Base-by-base conservation (phyloP, 306 rosid genomes). In the Corylus americana region DNA sequence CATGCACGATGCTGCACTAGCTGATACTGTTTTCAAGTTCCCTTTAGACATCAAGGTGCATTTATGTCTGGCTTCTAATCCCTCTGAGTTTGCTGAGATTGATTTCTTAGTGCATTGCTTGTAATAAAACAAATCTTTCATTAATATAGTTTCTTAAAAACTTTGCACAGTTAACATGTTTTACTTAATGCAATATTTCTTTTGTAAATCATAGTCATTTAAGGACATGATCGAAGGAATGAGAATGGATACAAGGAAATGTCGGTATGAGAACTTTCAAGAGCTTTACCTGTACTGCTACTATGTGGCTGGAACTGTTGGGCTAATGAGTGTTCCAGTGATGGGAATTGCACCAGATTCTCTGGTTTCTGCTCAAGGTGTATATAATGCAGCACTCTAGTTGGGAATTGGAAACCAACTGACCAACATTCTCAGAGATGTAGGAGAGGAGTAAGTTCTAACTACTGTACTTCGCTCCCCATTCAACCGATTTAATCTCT, bases 261-360 rank as follows among this genome's bases (percentile, higher is more conserved):
- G 79, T 18, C 55, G 91, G 13, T 91, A 94, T 58, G 81, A 85
- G 37, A 88, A 74, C 83, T 94, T 92, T 61, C 83, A 94, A 82
- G 97, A 92, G 80, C 87, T 94, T 27, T 90, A 92, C 84, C 90
- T 88, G n/a, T 94, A 92, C 70, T 94, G 98, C 88, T 92, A 94
- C 83, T 80, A 90, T 22, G 98, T 94, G 62, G 97, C 98, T 0
- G 97, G 98, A 83, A 92, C 98, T 11, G 95, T 90, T n/a, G 97
- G 97, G 12, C 75, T 94, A 67, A 92, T 92, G 98, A 92, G 90
- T 79, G 98, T 92, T 66, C 97, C 97, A 12, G 70, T 92, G 7
- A 91, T 94, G 98, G 97, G 97, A 79, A 92, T 92, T 29, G 92
- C 93, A 55, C 83, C 93, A 1, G 91, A 94, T 35, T 82, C 93